Evolutionary conservation across 352 stramenopile genomes (phyloP).

Genomic region (Poterioochromonas sp.): DNA sequence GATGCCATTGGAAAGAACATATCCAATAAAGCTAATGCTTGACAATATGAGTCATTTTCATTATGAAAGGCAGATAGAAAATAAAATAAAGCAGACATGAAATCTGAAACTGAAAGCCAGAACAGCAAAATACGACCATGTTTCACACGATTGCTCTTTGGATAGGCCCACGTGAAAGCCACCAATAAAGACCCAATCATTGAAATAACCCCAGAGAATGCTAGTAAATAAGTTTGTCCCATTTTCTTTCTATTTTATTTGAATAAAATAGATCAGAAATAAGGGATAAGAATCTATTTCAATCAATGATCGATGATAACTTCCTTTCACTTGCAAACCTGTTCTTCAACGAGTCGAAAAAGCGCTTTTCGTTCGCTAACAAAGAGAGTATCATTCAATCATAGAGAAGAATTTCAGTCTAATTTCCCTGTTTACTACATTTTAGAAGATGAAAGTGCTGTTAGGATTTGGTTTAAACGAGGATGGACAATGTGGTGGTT

Average conservation of each 20-base stretch:
- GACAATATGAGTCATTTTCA: neutral
- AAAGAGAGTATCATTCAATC: too few relatives aligned
- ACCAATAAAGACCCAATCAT: slow-evolving; percentile 12
- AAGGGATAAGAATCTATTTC: too few relatives aligned
- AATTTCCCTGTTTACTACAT: too few relatives aligned
- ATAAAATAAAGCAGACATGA: slow-evolving; percentile 13
- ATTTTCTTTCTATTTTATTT: too few relatives aligned
- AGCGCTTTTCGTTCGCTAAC: too few relatives aligned
- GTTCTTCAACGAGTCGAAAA: too few relatives aligned
- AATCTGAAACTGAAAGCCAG: slow-evolving; percentile 20
- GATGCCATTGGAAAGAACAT: slow-evolving; percentile 29
- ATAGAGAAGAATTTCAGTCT: too few relatives aligned
- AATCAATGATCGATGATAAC: too few relatives aligned
- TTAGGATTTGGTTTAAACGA: slow-evolving; percentile 29
- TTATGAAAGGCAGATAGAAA: neutral
- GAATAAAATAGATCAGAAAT: too few relatives aligned
- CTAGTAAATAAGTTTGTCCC: neutral
- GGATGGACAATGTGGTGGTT: slow-evolving; percentile 28
- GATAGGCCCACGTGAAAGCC: neutral
- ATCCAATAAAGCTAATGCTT: neutral
- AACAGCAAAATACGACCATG: slow-evolving; percentile 10
- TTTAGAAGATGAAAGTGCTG: slow-evolving; percentile 1
- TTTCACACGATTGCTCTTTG: neutral
- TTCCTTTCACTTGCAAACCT: too few relatives aligned
- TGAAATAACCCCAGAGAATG: neutral